Conservation (phyloP, 805 yeast species). For the Starmerella ratchasimensis region DNA sequence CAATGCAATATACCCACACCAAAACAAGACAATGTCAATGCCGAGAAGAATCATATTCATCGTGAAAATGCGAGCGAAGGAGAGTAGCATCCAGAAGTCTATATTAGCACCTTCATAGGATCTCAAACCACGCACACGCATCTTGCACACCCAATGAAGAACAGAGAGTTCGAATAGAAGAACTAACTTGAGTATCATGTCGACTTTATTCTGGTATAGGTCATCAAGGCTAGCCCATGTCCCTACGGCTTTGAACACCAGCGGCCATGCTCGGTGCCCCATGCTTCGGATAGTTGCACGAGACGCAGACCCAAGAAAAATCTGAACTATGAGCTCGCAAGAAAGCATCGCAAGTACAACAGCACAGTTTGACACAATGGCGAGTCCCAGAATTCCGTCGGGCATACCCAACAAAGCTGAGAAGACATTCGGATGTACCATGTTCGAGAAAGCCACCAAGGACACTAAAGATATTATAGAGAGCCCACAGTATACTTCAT, state of each 20-base stretch:
- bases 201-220: constrained; percentile 11
- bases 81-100: not conserved
- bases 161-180: constrained; percentile 34
- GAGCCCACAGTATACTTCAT: too few relatives aligned
- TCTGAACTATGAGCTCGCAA: constrained; percentile 37
- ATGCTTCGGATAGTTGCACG: too few relatives aligned
- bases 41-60: constrained; percentile 34
- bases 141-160: constrained; percentile 56
- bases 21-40: constrained; percentile 32
- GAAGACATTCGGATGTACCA: constrained; percentile 39
- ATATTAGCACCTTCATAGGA: constrained; percentile 22
- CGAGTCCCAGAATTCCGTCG: constrained; percentile 38
- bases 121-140: constrained; percentile 32
- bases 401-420: constrained; percentile 39
- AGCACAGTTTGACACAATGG: constrained; percentile 27
- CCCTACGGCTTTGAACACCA: constrained; percentile 41
- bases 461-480: too few relatives aligned
- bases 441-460: constrained; percentile 28
- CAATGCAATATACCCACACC: constrained; percentile 2
- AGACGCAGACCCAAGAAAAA: constrained; percentile 37
- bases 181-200: constrained; percentile 27
- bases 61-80: constrained; percentile 6
- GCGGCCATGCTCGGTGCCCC: constrained; percentile 53
- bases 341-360: constrained; percentile 20
- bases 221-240: constrained; percentile 14